These are phyloP conservation scores for Collybia mongolica DNA, from an alignment of 768 basidiomycete species.

Conservation along the genomic window DNA sequence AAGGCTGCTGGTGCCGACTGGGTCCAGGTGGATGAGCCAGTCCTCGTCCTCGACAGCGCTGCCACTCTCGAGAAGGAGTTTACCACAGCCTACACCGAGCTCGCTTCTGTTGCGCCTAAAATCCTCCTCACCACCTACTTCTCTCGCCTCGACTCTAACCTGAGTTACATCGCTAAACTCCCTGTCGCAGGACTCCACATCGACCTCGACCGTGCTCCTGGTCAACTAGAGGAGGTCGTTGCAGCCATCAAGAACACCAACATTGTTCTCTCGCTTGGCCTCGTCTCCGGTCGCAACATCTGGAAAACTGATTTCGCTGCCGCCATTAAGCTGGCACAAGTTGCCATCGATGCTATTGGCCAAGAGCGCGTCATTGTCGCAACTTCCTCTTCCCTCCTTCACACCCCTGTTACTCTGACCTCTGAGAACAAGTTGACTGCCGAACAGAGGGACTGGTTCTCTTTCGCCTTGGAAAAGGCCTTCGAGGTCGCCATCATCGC, in stretches of 20 bases:
- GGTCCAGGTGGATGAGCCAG: conserved; percentile 97
- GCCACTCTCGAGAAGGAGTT: conserved; percentile 77
- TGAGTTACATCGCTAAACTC: conserved; percentile 87
- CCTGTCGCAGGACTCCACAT: conserved; percentile 94
- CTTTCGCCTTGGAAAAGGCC: conserved; percentile 96
- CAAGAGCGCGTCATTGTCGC: conserved; percentile 88
- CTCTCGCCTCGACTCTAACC: conserved; percentile 90
- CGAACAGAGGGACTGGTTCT: conserved; percentile 96
- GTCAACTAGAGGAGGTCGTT: conserved; percentile 81
- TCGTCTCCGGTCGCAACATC: conserved; percentile 98
- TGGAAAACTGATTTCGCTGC: conserved; percentile 96
- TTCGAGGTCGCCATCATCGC: conserved; percentile 87
- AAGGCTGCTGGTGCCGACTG: conserved; percentile 91
- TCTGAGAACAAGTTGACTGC: conserved; percentile 88
- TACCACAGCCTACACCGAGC: conserved; percentile 75
- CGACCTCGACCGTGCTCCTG: conserved; percentile 92
- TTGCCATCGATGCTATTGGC: conserved; percentile 82
- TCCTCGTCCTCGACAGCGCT: conserved; percentile 90
- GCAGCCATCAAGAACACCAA: conserved; percentile 80
- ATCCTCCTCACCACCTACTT: conserved; percentile 97
- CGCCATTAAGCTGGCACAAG: conserved; percentile 80
- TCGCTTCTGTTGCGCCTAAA: conserved; percentile 82
- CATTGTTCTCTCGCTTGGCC: conserved; percentile 86
- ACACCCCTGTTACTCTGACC: conserved; percentile 94
- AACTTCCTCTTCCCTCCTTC: conserved; percentile 96